These are phyloP conservation scores for Tillandsia leiboldiana DNA, from an alignment of 176 grass and related monocot species.

Conservation along the genomic window DNA sequence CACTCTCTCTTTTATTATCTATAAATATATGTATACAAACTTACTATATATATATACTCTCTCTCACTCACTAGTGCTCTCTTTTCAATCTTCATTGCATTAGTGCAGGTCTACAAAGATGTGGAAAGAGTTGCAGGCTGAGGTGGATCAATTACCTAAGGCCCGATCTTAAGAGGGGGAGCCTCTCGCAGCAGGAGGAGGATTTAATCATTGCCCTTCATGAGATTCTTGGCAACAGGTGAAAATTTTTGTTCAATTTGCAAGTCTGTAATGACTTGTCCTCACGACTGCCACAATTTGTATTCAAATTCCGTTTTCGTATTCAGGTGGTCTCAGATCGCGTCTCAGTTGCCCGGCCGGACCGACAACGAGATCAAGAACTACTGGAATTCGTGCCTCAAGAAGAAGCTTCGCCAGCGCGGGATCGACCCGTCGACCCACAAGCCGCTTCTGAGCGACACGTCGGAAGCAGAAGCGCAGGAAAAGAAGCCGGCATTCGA, in stretches of 20 bases:
- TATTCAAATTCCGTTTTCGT: not conserved
- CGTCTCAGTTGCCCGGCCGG: constrained; percentile 66
- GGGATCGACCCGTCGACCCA: constrained; percentile 75
- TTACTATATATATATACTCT: constrained; percentile 8
- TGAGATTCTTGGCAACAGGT: constrained; percentile 76
- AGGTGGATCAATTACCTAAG: constrained; percentile 92
- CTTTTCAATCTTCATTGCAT: not conserved
- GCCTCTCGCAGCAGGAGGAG: constrained; percentile 92
- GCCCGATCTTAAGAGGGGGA: constrained; percentile 77
- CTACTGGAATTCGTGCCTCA: constrained; percentile 86
- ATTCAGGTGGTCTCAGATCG: constrained; percentile 83
- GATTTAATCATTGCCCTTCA: constrained; percentile 65
- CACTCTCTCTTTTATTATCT: not conserved
- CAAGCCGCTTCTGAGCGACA: constrained; percentile 36
- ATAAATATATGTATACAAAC: not conserved
- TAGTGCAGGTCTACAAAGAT: constrained; percentile 70
- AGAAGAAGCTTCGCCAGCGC: constrained; percentile 77
- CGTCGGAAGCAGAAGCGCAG: not conserved
- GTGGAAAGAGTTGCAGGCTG: constrained; percentile 86
- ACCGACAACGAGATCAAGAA: constrained; percentile 96
- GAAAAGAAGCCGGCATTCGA: not conserved
- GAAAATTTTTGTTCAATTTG: not conserved
- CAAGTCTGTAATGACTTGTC: not conserved
- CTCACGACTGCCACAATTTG: not conserved
- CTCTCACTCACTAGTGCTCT: constrained; percentile 9